A percentile compares a stretch with the other conserved stretches of the same genome.
phyloP scores from a whole-genome alignment of 257 asterid species.

The Solanum lignicaule region DNA sequence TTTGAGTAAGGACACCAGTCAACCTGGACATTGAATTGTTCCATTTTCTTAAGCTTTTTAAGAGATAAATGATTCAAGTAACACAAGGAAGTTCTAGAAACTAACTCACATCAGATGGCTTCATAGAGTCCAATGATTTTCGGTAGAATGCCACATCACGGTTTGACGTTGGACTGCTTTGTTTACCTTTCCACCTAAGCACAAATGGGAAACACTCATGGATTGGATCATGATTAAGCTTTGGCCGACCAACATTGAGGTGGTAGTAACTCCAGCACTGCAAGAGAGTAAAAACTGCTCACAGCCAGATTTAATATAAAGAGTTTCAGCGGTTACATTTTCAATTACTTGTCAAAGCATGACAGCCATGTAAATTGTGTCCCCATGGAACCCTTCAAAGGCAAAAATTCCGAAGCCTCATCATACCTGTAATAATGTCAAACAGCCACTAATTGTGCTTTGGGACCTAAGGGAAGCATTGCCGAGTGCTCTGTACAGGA shows the following conservation, averaged over 20 bases:
- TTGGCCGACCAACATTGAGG: conserved; percentile 79
- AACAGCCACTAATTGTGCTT: conserved; percentile 91
- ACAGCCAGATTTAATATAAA: conserved; percentile 2
- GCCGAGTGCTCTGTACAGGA: conserved; percentile 90
- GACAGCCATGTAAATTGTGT: neutral
- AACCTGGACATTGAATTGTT: conserved; percentile 37
- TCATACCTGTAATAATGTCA: conserved; percentile 79
- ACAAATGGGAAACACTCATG: conserved; percentile 98
- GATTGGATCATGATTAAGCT: conserved; percentile 79
- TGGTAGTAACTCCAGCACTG: conserved; percentile 99
- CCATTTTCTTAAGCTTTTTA: neutral
- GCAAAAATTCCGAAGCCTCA: neutral
- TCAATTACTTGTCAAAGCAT: neutral
- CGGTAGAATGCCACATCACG: conserved; percentile 94
- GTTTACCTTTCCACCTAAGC: conserved; percentile 98
- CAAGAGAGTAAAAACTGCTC: conserved; percentile 19
- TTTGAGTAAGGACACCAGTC: conserved; percentile 94
- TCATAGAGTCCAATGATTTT: conserved; percentile 56
- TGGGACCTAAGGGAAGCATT: conserved; percentile 93
- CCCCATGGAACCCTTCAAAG: neutral
- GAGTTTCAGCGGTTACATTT: neutral
- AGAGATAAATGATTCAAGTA: neutral
- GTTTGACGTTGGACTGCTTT: conserved; percentile 79
- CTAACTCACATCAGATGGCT: conserved; percentile 45
- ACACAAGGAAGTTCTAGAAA: neutral